A percentile compares a stretch with the other conserved stretches of the same genome.
phyloP scores from a whole-genome alignment of 2,329 filamentous ascomycete genomes.

The Didymella exigua region DNA sequence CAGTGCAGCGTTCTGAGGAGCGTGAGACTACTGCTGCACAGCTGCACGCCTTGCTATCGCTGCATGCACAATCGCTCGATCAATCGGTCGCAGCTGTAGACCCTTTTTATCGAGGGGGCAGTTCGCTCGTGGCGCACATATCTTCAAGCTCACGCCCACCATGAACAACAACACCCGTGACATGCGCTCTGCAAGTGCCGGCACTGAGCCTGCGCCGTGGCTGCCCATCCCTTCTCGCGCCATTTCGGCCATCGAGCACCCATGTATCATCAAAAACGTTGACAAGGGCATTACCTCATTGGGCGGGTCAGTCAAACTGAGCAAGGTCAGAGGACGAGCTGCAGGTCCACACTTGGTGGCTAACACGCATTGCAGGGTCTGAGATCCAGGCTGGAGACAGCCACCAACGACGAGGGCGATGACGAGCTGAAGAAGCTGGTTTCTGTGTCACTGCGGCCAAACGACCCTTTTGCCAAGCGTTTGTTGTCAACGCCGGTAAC shows the following conservation, averaged over 20 bases:
- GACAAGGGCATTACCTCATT: slow-evolving; percentile 68
- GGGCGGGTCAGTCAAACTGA: slow-evolving; percentile 61
- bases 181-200: slow-evolving; percentile 1
- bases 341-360: slow-evolving; percentile 9
- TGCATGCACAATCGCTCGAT: neutral
- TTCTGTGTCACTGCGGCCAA: slow-evolving; percentile 77
- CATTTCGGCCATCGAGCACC: slow-evolving; percentile 69
- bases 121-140: slow-evolving; percentile 12
- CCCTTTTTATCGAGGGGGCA: slow-evolving; percentile 12
- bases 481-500: slow-evolving; percentile 75
- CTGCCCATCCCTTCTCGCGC: slow-evolving; percentile 59
- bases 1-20: neutral
- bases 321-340: slow-evolving; percentile 52
- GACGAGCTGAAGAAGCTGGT: slow-evolving; percentile 56
- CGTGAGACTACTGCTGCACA: neutral
- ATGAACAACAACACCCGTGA: slow-evolving; percentile 21
- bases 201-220: slow-evolving; percentile 46
- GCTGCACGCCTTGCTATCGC: neutral
- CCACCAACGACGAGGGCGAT: slow-evolving; percentile 27
- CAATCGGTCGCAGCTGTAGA: neutral
- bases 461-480: slow-evolving; percentile 79
- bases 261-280: slow-evolving; percentile 67
- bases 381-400: slow-evolving; percentile 34
- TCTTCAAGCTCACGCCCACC: slow-evolving; percentile 3
- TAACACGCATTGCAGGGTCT: slow-evolving; percentile 32